Conservation (phyloP, 2,329 filamentous ascomycete genomes). For the Ilyonectria destructans region DNA sequence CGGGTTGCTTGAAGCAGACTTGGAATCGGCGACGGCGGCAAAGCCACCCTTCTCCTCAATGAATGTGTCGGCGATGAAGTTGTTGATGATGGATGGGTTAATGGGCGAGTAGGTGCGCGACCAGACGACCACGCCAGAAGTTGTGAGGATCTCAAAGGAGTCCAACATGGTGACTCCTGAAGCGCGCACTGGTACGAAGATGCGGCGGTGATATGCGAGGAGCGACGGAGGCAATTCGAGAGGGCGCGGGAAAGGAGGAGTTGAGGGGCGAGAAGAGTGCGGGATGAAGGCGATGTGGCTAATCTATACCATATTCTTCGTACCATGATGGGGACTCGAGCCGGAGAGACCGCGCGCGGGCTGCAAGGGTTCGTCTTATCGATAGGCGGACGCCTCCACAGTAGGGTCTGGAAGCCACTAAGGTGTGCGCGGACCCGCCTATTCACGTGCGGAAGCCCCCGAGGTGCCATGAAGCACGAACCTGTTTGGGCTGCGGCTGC, state of each 20-base stretch:
- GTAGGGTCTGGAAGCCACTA: constrained; percentile 9
- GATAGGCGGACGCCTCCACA: constrained; percentile 31
- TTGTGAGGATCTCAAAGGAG: constrained; percentile 96
- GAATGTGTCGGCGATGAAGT: constrained; percentile 95
- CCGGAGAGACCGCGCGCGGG: constrained; percentile 43
- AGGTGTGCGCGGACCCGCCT: constrained; percentile 9
- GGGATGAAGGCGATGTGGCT: constrained; percentile 49
- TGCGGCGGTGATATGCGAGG: constrained; percentile 21
- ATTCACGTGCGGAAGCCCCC: constrained; percentile 43
- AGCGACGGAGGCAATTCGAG: constrained; percentile 1
- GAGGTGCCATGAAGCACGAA: neutral
- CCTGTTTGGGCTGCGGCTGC: neutral
- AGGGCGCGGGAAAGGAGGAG: constrained; percentile 26
- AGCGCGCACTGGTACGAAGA: constrained; percentile 25
- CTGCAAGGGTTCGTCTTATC: constrained; percentile 35
- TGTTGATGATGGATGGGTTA: constrained; percentile 89
- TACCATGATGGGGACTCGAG: constrained; percentile 32
- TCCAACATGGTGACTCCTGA: constrained; percentile 80
- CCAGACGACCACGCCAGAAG: constrained; percentile 97
- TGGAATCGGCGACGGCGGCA: constrained; percentile 72
- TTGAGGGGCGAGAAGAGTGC: constrained; percentile 33
- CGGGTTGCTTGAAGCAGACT: constrained; percentile 76
- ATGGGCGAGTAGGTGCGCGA: constrained; percentile 88
- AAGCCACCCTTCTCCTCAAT: constrained; percentile 90
- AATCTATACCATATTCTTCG: constrained; percentile 29